These are phyloP conservation scores for Harringtonia aguacate DNA, from an alignment of 2,329 filamentous ascomycete species.

Conservation along the genomic window DNA sequence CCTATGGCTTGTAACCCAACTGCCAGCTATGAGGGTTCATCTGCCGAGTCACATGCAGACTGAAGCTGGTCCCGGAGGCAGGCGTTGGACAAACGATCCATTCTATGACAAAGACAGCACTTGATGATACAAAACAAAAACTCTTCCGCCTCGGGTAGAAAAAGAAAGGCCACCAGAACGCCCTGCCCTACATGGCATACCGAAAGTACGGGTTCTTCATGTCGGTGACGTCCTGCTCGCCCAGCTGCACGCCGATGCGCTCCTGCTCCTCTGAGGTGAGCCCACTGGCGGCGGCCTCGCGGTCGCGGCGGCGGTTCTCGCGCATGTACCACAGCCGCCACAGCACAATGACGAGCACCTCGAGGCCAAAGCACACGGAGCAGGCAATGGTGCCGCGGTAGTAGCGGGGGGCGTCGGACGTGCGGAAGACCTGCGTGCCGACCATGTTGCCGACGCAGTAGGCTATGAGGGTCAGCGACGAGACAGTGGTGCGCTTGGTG, in stretches of 20 bases:
- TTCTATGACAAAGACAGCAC: too few relatives aligned
- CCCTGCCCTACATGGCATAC: conserved; percentile 4
- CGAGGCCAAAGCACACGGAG: conserved; percentile 17
- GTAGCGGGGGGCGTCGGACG: conserved; percentile 46
- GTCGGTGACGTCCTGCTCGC: conserved; percentile 33
- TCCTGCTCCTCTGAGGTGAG: conserved; percentile 16
- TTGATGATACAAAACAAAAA: too few relatives aligned
- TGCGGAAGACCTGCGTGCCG: conserved; percentile 47
- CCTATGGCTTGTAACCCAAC: too few relatives aligned
- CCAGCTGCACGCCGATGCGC: conserved; percentile 27
- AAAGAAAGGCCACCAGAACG: not conserved
- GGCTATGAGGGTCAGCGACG: conserved; percentile 39
- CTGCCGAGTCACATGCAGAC: too few relatives aligned
- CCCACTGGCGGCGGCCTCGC: conserved; percentile 19
- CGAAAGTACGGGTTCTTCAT: conserved; percentile 42
- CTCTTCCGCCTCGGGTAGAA: too few relatives aligned
- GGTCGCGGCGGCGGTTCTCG: conserved; percentile 26
- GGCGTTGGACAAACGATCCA: too few relatives aligned
- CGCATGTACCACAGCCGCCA: conserved; percentile 33
- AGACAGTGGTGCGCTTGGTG: conserved; percentile 48
- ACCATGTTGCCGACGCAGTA: too few relatives aligned
- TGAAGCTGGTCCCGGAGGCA: too few relatives aligned
- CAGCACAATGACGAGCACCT: conserved; percentile 24
- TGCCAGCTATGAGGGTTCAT: too few relatives aligned
- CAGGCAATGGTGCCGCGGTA: conserved; percentile 41